phyloP scores from a whole-genome alignment of 1,284 basidiomycete species.

The Ceratobasidium papillatum region DNA sequence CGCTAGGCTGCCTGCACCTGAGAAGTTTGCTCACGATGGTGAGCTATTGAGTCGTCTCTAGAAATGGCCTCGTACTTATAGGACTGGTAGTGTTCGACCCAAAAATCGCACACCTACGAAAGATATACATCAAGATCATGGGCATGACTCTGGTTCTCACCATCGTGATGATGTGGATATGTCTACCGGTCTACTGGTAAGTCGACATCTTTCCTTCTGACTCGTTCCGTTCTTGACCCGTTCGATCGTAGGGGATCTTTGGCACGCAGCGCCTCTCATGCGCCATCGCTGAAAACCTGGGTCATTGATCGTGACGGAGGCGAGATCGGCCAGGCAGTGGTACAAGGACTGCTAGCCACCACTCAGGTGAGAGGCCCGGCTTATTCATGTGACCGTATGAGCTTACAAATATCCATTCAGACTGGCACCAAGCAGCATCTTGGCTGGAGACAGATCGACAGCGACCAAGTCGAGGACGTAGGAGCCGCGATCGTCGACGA shows the following conservation, averaged over 20 bases:
- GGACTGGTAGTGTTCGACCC: constrained; percentile 38
- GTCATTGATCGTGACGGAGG: constrained; percentile 59
- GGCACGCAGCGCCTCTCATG: constrained; percentile 22
- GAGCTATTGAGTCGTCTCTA: neutral
- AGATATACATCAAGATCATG: constrained; percentile 43
- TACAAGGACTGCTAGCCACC: constrained; percentile 48
- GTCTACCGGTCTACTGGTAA: constrained; percentile 8
- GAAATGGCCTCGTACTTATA: neutral
- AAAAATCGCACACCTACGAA: constrained; percentile 39
- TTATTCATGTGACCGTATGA: neutral
- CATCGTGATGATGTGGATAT: constrained; percentile 42
- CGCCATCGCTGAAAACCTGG: constrained; percentile 54
- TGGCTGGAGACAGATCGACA: constrained; percentile 50
- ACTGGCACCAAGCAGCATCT: constrained; percentile 48
- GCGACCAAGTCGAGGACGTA: constrained; percentile 48
- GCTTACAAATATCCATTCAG: constrained; percentile 32
- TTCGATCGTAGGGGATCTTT: constrained; percentile 40
- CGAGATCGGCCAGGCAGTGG: constrained; percentile 54
- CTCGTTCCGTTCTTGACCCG: neutral
- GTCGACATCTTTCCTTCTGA: neutral
- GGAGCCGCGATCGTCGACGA: constrained; percentile 50
- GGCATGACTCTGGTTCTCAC: constrained; percentile 34
- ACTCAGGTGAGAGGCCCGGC: constrained; percentile 32
- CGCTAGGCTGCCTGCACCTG: constrained; percentile 15
- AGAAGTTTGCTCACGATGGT: constrained; percentile 36